phyloP scores from a whole-genome alignment of 495 filamentous ascomycete genomes.

The Parathielavia hyrcaniae region DNA sequence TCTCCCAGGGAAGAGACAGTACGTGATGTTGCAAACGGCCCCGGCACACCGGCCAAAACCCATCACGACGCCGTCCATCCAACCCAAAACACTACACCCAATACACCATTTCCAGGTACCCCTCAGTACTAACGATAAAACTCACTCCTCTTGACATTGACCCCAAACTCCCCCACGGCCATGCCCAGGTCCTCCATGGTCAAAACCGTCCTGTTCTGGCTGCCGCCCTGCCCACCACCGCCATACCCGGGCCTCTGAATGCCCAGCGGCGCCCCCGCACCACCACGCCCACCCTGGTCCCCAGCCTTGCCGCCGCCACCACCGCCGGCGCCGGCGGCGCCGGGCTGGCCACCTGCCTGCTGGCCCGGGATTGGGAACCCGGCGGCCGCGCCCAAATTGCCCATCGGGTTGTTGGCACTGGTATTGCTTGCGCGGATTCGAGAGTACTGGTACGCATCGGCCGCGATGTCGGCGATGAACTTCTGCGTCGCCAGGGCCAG shows the following conservation, averaged over 20 bases:
- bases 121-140: constrained; percentile 66
- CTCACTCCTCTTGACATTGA: constrained; percentile 93
- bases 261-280: constrained; percentile 65
- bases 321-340: constrained; percentile 51
- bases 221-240: constrained; percentile 83
- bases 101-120: not conserved
- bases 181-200: constrained; percentile 99
- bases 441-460: constrained; percentile 94
- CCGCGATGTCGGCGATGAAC: constrained; percentile 94
- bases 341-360: constrained; percentile 44
- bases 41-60: not conserved
- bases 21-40: not conserved
- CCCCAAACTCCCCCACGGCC: constrained; percentile 94
- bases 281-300: constrained; percentile 51
- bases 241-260: constrained; percentile 89
- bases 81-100: not conserved
- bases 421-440: constrained; percentile 90
- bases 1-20: not conserved
- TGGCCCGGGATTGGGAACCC: constrained; percentile 60
- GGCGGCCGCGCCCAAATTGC: constrained; percentile 71
- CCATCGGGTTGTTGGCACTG: constrained; percentile 80
- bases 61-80: not conserved
- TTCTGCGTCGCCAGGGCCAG: constrained; percentile 95
- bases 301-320: constrained; percentile 44
- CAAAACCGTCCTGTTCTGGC: constrained; percentile 85